Evolutionary conservation across 2,329 filamentous ascomycete species (phyloP), one percentile per base, ranked within the genome.

Genomic region (Aspergillus sp.): DNA sequence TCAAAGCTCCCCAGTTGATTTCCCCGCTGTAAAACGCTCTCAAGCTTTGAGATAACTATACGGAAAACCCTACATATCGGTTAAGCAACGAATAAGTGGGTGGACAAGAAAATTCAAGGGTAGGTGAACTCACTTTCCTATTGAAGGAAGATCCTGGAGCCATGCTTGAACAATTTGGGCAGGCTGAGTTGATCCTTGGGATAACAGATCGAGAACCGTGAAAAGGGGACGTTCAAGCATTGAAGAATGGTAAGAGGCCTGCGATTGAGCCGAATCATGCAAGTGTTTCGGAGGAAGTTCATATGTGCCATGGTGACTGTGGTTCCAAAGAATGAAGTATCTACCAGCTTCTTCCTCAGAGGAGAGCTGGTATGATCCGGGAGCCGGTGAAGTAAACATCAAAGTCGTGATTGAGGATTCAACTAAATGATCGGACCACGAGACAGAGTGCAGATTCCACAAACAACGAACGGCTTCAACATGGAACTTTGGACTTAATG

Each of bases 401-500:
- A 93, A 76, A 24, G 84, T 82, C 23, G 86, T 84, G 41, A 96
- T 85, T 0, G 90, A 86, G 23, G 90, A 91, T 73, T 96, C 93
- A 4, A 96, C 87, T 46, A 92, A 85, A 52, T 89, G 86, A 64
- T 87, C 87, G 2, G 82, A 77, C 40, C 82, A 77, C 1, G 88
- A 84, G 12, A 96, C 82, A 1, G 86, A 83, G 23, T 98, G 92
- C 52, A 99, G 78, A 63, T 91, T 86, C 90, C 95, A 96, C 40
- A 99, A 78, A 64, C 87, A 89, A 57, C 90, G 86, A 8, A 96
- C 90, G 17, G 92, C 88, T 76, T 99, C 96, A 33, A 99, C 93
- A 69, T 98, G 95, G 64, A 93, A 96, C 70, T 96, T 96, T 0
- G 93, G 92, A 61, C 88, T 87, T 12, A 87, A 82, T n/a, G 90